Conservation (phyloP, 768 basidiomycete species). For the Agrocybe pediades region DNA sequence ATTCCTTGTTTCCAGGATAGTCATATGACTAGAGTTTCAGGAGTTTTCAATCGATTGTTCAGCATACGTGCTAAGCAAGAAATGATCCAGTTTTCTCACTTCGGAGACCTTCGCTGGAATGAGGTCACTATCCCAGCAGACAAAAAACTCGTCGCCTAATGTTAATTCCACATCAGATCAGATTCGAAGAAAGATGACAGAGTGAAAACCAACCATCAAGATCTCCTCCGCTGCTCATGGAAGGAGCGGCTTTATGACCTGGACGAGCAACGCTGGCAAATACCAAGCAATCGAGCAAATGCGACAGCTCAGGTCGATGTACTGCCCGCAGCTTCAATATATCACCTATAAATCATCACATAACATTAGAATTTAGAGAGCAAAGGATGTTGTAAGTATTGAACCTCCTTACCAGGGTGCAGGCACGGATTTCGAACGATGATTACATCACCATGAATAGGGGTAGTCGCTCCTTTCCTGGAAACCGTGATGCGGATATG, state of each 20-base stretch:
- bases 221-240: slow-evolving; percentile 73
- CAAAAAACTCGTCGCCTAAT: slow-evolving; percentile 65
- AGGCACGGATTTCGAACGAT: slow-evolving; percentile 72
- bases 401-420: slow-evolving; percentile 50
- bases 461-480: slow-evolving; percentile 53
- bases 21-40: slow-evolving; percentile 57
- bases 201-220: slow-evolving; percentile 44
- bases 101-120: slow-evolving; percentile 57
- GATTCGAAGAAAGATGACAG: background rate
- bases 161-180: background rate
- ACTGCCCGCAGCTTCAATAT: slow-evolving; percentile 66
- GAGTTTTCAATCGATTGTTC: background rate
- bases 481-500: slow-evolving; percentile 57
- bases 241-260: slow-evolving; percentile 62
- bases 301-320: slow-evolving; percentile 45
- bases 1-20: slow-evolving; percentile 66
- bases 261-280: slow-evolving; percentile 60
- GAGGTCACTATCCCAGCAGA: slow-evolving; percentile 69
- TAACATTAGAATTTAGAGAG: background rate
- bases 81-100: slow-evolving; percentile 30
- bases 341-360: slow-evolving; percentile 42
- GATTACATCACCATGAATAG: slow-evolving; percentile 61
- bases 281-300: slow-evolving; percentile 68
- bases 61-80: background rate
- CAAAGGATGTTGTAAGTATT: background rate